Percentiles rank a stretch among this genome's conserved stretches.
phyloP scores from a whole-genome alignment of 805 yeast species.

The Yarrowia sp. region DNA sequence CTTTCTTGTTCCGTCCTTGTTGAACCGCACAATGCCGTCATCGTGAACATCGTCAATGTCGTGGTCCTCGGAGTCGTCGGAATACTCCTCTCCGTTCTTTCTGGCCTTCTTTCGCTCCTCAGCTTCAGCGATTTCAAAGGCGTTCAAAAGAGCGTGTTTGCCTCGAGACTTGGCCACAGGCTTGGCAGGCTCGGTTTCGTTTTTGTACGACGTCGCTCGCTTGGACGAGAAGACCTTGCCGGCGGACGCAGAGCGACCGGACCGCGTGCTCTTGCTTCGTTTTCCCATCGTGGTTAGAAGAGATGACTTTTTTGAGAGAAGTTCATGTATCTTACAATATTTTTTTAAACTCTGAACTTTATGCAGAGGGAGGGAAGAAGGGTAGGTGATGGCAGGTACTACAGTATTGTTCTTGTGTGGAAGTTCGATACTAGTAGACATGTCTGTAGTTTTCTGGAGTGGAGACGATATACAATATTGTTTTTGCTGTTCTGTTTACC shows the following conservation, averaged over 20 bases:
- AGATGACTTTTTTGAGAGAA: too few relatives aligned
- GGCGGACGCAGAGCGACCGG: slow-evolving; percentile 1
- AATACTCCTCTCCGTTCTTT: slow-evolving; percentile 2
- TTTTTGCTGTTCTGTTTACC: too few relatives aligned
- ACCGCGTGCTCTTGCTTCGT: slow-evolving; percentile 4
- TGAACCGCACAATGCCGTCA: slow-evolving; percentile 22
- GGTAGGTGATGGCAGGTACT: too few relatives aligned
- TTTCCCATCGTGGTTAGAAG: slow-evolving; percentile 16
- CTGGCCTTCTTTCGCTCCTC: slow-evolving; percentile 7
- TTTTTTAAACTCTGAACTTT: slow-evolving; percentile 3
- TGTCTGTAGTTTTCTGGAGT: too few relatives aligned
- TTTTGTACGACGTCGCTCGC: slow-evolving; percentile 12
- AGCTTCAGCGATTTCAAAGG: slow-evolving; percentile 12
- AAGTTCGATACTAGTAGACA: too few relatives aligned
- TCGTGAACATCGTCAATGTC: slow-evolving; percentile 12
- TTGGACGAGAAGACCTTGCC: slow-evolving; percentile 13
- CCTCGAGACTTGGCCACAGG: slow-evolving; percentile 11
- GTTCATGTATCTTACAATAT: too few relatives aligned
- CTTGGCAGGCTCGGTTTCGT: neutral
- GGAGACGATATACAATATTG: too few relatives aligned
- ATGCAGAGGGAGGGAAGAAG: neutral
- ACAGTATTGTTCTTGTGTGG: too few relatives aligned
- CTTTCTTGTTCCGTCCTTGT: slow-evolving; percentile 20
- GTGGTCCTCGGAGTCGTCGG: slow-evolving; percentile 20
- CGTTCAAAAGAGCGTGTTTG: slow-evolving; percentile 10